A percentile compares a stretch with the other conserved stretches of the same genome.
Evolutionary conservation across 768 basidiomycete genomes (phyloP).

Genomic region (Lactarius hengduanensis): DNA sequence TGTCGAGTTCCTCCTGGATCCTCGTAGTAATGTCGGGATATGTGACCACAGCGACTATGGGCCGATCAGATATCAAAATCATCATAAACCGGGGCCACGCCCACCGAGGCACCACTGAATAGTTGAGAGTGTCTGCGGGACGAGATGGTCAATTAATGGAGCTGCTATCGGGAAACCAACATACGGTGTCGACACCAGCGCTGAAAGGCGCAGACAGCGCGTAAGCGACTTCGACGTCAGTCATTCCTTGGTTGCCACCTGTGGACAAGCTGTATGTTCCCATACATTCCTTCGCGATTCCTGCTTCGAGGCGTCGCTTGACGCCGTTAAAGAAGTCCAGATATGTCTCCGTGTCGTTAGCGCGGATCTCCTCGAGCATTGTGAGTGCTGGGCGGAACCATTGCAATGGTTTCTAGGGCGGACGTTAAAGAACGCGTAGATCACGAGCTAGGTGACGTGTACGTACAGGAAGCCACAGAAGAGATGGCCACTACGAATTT

Average conservation of each 20-base stretch:
- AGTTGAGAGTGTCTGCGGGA: constrained; percentile 13
- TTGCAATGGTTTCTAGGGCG: constrained; percentile 13
- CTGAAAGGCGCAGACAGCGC: constrained; percentile 20
- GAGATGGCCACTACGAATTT: constrained; percentile 4
- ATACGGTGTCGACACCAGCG: constrained; percentile 24
- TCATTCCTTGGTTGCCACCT: constrained; percentile 3
- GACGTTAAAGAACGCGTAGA: neutral
- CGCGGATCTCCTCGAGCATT: constrained; percentile 1
- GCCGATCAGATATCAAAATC: neutral
- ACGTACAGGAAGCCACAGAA: constrained; percentile 23
- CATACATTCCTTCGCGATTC: constrained; percentile 18
- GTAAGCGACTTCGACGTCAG: constrained; percentile 16
- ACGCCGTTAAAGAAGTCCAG: constrained; percentile 4
- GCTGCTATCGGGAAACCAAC: neutral
- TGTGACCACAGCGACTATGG: constrained; percentile 10
- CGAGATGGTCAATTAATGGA: neutral
- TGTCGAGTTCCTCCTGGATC: constrained; percentile 28
- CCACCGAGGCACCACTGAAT: constrained; percentile 13
- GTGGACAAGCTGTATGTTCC: constrained; percentile 12
- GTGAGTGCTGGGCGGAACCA: constrained; percentile 20
- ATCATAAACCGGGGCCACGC: neutral
- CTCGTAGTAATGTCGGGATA: constrained; percentile 24
- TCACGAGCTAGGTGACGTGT: neutral
- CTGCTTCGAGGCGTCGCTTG: constrained; percentile 4
- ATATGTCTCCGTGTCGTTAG: constrained; percentile 1